Evolutionary conservation across 495 filamentous ascomycete genomes (phyloP), one percentile per base, ranked within the genome.

Genomic region (Trypethelium eluteriae): DNA sequence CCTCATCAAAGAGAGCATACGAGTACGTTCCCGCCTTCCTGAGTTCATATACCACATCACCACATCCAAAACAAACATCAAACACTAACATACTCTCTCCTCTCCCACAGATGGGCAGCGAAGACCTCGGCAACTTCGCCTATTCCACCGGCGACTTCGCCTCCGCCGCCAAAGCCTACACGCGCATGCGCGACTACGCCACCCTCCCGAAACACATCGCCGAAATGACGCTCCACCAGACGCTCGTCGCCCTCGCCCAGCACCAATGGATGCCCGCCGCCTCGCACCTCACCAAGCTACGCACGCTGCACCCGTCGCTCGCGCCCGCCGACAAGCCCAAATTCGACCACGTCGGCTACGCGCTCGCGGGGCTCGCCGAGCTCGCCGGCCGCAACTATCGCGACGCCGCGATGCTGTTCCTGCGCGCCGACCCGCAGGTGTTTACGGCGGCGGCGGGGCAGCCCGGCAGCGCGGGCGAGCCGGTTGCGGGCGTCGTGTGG

Each of bases 1-100:
- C 69, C 76, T 98, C 44, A 91, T 98, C 69, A 97, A 97, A 75
- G 94, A 98, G 77, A 97, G 93, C 77, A 96, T 98, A 68, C 79
- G 95, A 72, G 92, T 95, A 82, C 65, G 86, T 69, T 62, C 50
- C 59, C 39, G 63, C 64, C 62, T 68, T 2, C 65, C 46, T 1
- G 7, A 7, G 0, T 1, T 14, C 0, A 14, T 14, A 44, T 25
- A 0, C 25, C 25, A 25, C 25, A 25, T 25, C 25, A 25, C 25
- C 1, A 25, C 25, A 25, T 25, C 25, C 0, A 25, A 25, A 25
- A 25, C 0, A 1, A 25, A 25, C 25, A 25, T 25, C 25, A 25
- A 25, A 25, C 25, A 25, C 25, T 25, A 1, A 25, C 25, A 63
- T 16, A 2, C 34, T 12, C 41, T 44, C 14, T 41, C 44, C 39